Percentiles rank a stretch among this genome's conserved stretches.
phyloP scores from a whole-genome alignment of 805 yeast species.

The Metschnikowia arizonensis region DNA sequence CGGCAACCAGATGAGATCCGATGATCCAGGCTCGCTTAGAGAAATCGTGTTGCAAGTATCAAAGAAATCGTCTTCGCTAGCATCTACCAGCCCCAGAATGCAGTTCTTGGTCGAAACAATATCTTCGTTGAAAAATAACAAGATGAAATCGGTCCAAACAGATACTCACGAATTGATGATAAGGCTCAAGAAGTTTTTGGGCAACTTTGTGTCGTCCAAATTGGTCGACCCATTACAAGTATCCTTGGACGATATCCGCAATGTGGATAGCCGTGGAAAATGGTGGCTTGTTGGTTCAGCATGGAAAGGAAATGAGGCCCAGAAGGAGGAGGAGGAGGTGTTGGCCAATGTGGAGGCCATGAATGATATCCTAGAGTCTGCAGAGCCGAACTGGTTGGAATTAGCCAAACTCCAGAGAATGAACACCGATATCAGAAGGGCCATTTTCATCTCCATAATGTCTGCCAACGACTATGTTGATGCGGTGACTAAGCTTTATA shows the following conservation, averaged over 20 bases:
- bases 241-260: constrained; percentile 72
- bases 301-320: constrained; percentile 67
- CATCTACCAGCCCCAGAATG: constrained; percentile 54
- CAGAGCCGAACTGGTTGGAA: constrained; percentile 85
- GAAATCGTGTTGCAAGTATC: constrained; percentile 60
- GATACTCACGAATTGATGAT: constrained; percentile 46
- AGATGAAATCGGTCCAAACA: constrained; percentile 55
- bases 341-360: constrained; percentile 42
- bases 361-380: constrained; percentile 59
- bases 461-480: constrained; percentile 91
- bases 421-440: constrained; percentile 94
- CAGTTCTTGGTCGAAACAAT: constrained; percentile 82
- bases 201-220: constrained; percentile 44
- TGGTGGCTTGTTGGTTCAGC: constrained; percentile 99
- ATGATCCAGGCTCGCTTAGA: constrained; percentile 82
- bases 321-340: constrained; percentile 7
- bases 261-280: constrained; percentile 77
- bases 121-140: constrained; percentile 80
- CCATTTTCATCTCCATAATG: constrained; percentile 91
- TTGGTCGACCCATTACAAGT: constrained; percentile 78
- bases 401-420: constrained; percentile 82
- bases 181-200: constrained; percentile 62
- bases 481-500: constrained; percentile 77
- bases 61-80: constrained; percentile 35
- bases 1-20: constrained; percentile 83